Conservation (phyloP, 495 filamentous ascomycete species). For the Hypoxylon fragiforme region DNA sequence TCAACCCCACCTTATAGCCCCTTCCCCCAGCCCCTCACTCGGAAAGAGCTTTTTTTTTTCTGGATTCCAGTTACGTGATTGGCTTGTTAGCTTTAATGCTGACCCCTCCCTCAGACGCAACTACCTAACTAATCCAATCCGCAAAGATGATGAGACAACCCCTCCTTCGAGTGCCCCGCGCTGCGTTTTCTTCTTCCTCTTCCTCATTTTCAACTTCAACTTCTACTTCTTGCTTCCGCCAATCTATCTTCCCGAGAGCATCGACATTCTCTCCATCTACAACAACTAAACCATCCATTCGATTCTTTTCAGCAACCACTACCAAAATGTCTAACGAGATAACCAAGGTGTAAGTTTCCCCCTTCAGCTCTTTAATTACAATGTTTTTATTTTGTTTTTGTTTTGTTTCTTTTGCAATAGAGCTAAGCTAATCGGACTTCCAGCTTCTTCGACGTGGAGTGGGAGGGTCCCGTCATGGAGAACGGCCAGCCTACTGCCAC, state of each 20-base stretch:
- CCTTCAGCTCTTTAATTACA: too few species aligned
- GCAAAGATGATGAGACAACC: slow-evolving; percentile 38
- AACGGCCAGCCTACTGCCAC: slow-evolving; percentile 58
- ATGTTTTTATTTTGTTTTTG: not conserved
- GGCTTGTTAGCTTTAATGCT: slow-evolving; percentile 22
- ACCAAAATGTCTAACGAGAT: slow-evolving; percentile 67
- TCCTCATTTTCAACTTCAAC: slow-evolving; percentile 21
- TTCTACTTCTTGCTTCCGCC: slow-evolving; percentile 23
- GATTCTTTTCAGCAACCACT: slow-evolving; percentile 65
- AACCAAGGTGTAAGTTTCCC: slow-evolving; percentile 29
- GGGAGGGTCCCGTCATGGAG: slow-evolving; percentile 68
- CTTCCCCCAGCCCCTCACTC: slow-evolving; percentile 1
- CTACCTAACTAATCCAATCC: slow-evolving; percentile 9
- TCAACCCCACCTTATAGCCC: slow-evolving; percentile 19
- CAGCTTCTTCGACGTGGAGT: slow-evolving; percentile 50
- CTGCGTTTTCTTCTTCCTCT: slow-evolving; percentile 35
- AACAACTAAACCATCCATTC: slow-evolving; percentile 25
- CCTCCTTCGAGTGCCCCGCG: slow-evolving; percentile 36
- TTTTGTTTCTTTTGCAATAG: not conserved
- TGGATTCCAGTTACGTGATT: slow-evolving; percentile 11
- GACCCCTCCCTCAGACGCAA: slow-evolving; percentile 27
- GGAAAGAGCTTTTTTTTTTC: slow-evolving; percentile 17
- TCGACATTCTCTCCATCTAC: slow-evolving; percentile 18
- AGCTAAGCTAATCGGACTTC: slow-evolving; percentile 36
- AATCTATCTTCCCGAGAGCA: slow-evolving; percentile 25